phyloP scores from a whole-genome alignment of 2,329 filamentous ascomycete species.

The Colletotrichum truncatum region DNA sequence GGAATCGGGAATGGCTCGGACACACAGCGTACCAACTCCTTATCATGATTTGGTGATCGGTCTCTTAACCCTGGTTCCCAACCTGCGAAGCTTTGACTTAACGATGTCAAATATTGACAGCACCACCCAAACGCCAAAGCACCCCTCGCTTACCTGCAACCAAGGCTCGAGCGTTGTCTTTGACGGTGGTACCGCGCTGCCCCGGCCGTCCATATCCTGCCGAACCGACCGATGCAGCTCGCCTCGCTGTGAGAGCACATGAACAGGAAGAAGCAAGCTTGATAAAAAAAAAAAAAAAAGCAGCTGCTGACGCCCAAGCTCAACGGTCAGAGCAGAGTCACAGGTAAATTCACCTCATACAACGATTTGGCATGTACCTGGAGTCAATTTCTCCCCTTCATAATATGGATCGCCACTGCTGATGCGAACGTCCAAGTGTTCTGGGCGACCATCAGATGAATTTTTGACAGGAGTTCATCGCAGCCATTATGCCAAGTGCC shows the following conservation, averaged over 20 bases:
- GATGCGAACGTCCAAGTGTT: conserved; percentile 15
- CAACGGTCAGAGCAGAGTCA: not conserved
- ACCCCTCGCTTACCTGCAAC: conserved; percentile 24
- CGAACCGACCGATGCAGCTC: conserved; percentile 2
- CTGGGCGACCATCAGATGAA: conserved; percentile 8
- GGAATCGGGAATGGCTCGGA: conserved; percentile 16
- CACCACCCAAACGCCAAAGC: conserved; percentile 6
- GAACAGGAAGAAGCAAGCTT: not conserved
- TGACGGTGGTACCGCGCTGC: conserved; percentile 8
- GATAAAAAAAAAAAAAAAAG: not conserved
- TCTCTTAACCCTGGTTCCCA: conserved; percentile 1
- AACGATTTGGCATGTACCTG: not conserved
- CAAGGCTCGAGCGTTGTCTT: conserved; percentile 26
- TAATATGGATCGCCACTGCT: conserved; percentile 9
- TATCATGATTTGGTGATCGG: conserved; percentile 9
- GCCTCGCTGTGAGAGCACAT: conserved; percentile 12
- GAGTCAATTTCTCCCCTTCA: too few species aligned
- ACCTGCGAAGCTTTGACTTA: conserved; percentile 22
- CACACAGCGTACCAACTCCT: not conserved
- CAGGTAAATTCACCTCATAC: not conserved
- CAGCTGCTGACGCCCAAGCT: not conserved
- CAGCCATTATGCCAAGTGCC: not conserved
- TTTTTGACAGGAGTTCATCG: conserved; percentile 5
- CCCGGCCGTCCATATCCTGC: not conserved
- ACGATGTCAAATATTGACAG: conserved; percentile 23